Percentiles rank a stretch among this genome's conserved stretches.
Evolutionary conservation across 106 monocot genomes (phyloP).

Genomic region (Apostasia ramifera): DNA sequence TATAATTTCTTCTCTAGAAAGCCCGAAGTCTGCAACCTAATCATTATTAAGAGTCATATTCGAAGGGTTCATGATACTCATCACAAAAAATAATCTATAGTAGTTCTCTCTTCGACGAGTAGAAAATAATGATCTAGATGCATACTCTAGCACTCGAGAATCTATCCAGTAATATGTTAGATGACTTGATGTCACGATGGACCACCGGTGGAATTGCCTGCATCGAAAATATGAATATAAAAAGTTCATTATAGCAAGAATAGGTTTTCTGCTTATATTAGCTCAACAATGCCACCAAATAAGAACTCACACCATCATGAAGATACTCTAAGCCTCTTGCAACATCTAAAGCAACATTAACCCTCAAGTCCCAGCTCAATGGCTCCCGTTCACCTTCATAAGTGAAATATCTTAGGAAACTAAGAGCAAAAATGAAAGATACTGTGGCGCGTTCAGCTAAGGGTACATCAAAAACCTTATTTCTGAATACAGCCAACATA

Average conservation of each 20-base stretch:
- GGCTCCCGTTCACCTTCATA: slow-evolving; percentile 33
- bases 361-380: slow-evolving; percentile 73
- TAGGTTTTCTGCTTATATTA: slow-evolving; percentile 1
- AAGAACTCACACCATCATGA: slow-evolving; percentile 81
- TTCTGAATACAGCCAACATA: too few species aligned
- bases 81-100: too few species aligned
- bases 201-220: slow-evolving; percentile 91
- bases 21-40: slow-evolving; percentile 93
- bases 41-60: background rate
- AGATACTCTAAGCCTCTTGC: slow-evolving; percentile 95
- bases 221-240: slow-evolving; percentile 15
- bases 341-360: slow-evolving; percentile 86
- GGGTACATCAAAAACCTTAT: too few species aligned
- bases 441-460: too few species aligned
- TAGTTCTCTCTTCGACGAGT: background rate
- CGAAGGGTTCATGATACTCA: too few species aligned
- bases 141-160: slow-evolving; percentile 90
- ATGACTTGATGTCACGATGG: slow-evolving; percentile 92
- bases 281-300: background rate
- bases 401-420: slow-evolving; percentile 1
- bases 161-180: slow-evolving; percentile 82
- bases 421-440: too few species aligned
- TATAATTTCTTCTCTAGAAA: slow-evolving; percentile 85
- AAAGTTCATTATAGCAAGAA: background rate
- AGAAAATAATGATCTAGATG: background rate